A percentile compares a stretch with the other conserved stretches of the same genome.
phyloP scores from a whole-genome alignment of 495 filamentous ascomycete genomes.

The Xylaria palmicola region DNA sequence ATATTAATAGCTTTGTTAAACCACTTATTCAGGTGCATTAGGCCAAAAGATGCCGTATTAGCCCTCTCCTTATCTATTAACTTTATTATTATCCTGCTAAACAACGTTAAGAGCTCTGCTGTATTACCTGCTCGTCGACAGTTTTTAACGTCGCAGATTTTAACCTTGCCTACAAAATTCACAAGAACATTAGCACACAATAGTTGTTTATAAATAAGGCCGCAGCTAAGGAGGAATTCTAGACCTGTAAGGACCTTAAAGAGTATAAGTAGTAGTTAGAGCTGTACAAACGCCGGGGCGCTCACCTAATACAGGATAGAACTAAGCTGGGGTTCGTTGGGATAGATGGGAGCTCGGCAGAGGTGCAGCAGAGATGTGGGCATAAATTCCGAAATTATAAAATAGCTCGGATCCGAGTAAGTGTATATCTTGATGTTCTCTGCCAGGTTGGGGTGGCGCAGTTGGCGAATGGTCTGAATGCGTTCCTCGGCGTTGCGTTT shows the following conservation, averaged over 20 bases:
- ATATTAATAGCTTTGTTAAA: not conserved
- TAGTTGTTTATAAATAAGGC: not conserved
- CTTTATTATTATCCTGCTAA: not conserved
- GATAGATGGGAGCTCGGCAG: not conserved
- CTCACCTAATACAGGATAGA: constrained; percentile 4
- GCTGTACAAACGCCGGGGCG: not conserved
- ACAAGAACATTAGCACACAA: constrained; percentile 1
- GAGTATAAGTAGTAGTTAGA: not conserved
- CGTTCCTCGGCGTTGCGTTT: constrained; percentile 1
- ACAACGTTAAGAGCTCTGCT: not conserved
- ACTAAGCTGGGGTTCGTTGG: constrained; percentile 1
- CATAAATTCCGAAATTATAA: constrained; percentile 1
- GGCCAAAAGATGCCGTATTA: not conserved
- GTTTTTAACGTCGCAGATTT: not conserved
- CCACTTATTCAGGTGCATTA: not conserved
- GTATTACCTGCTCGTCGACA: not conserved
- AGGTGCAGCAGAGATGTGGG: constrained; percentile 5
- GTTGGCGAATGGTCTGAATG: constrained; percentile 7
- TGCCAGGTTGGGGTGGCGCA: not conserved
- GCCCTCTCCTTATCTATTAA: not conserved
- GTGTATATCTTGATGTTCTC: constrained; percentile 10
- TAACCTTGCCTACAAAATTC: constrained; percentile 1
- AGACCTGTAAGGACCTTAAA: constrained; percentile 5
- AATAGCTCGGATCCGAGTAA: constrained; percentile 5
- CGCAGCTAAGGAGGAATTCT: constrained; percentile 4